phyloP scores from a whole-genome alignment of 1,284 basidiomycete species.

The Apiotrichum laibachii region DNA sequence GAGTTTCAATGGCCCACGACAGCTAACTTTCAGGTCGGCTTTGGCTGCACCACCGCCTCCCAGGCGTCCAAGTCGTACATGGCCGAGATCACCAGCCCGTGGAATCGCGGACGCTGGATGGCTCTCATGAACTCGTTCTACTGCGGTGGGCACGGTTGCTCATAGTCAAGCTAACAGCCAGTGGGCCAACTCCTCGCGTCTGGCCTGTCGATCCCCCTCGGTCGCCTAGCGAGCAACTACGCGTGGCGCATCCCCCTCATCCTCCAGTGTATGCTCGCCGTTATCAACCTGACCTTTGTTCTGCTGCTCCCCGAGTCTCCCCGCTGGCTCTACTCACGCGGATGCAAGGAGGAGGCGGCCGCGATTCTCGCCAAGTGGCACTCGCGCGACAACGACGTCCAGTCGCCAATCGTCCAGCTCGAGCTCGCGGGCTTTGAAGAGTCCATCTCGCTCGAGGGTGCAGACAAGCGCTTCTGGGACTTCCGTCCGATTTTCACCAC shows the following conservation, averaged over 20 bases:
- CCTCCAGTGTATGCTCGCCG: slow-evolving; percentile 56
- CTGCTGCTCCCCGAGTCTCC: slow-evolving; percentile 51
- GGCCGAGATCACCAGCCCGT: slow-evolving; percentile 57
- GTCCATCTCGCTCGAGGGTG: slow-evolving; percentile 48
- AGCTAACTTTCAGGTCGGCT: slow-evolving; percentile 24
- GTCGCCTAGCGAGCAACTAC: slow-evolving; percentile 52
- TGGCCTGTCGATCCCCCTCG: slow-evolving; percentile 60
- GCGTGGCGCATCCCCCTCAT: slow-evolving; percentile 59
- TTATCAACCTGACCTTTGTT: slow-evolving; percentile 55
- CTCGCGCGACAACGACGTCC: slow-evolving; percentile 54
- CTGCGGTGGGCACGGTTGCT: slow-evolving; percentile 40
- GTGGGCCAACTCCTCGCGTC: slow-evolving; percentile 58
- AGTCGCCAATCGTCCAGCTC: slow-evolving; percentile 57
- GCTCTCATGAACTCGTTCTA: slow-evolving; percentile 55
- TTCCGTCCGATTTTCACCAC: slow-evolving; percentile 58
- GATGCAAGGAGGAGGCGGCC: slow-evolving; percentile 20
- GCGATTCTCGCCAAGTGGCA: slow-evolving; percentile 48
- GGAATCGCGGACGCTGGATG: slow-evolving; percentile 57
- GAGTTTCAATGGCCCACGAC: too few relatives aligned
- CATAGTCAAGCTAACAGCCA: too few relatives aligned
- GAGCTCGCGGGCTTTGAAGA: slow-evolving; percentile 60
- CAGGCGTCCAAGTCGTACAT: slow-evolving; percentile 57
- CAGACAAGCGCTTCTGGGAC: slow-evolving; percentile 56
- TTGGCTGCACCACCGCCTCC: slow-evolving; percentile 52
- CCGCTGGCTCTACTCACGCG: slow-evolving; percentile 52